Percentiles rank a stretch among this genome's conserved stretches.
Conservation (phyloP, 306 rosid species). For the Cucurbita argyrosperma region DNA sequence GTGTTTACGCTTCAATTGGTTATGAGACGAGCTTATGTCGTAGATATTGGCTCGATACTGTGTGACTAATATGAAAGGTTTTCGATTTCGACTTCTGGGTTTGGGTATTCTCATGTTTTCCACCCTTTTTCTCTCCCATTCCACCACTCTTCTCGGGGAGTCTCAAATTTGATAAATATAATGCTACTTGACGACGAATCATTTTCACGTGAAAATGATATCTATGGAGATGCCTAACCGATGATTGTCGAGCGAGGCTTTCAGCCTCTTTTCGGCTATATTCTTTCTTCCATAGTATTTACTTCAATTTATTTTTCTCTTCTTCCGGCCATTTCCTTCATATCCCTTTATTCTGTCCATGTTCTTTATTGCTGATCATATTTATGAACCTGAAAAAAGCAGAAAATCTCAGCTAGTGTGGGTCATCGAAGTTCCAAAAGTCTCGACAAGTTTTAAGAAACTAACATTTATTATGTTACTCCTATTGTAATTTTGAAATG, state of each 20-base stretch:
- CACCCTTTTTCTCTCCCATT: neutral
- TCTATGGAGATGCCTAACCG: neutral
- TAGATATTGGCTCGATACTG: neutral
- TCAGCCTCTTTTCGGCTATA: neutral
- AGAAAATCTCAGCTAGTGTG: neutral
- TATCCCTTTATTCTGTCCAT: neutral
- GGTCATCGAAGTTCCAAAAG: neutral
- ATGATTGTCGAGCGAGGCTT: neutral
- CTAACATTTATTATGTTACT: too few relatives aligned
- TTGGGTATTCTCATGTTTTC: neutral
- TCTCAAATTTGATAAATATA: neutral
- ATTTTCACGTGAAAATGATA: neutral
- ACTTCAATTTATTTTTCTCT: neutral
- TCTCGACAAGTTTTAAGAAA: neutral
- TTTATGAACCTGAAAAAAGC: neutral
- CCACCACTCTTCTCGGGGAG: neutral
- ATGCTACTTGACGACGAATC: neutral
- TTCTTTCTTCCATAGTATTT: neutral
- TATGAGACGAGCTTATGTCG: neutral
- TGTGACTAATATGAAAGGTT: neutral
- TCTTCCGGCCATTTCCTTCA: neutral
- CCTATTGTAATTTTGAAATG: neutral
- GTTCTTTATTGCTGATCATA: neutral
- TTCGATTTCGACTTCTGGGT: neutral
- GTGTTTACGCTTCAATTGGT: neutral